Percentiles rank a stretch among this genome's conserved stretches.
Conservation (phyloP, 2,329 filamentous ascomycete species). For the Coleophoma eucalyptorum region DNA sequence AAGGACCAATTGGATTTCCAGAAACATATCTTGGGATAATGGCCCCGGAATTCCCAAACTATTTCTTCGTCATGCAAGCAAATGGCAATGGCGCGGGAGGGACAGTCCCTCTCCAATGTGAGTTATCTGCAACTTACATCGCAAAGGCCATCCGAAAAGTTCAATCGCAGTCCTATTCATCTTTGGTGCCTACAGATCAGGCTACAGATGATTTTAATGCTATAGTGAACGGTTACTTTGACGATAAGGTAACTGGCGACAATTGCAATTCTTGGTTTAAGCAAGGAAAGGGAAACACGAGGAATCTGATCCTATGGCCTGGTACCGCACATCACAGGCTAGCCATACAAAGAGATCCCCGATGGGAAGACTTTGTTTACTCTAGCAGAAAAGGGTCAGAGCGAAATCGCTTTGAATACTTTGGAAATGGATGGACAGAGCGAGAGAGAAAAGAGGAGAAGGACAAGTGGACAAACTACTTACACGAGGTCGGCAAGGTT, state of each 20-base stretch:
- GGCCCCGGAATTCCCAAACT: conserved; percentile 5
- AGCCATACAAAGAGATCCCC: conserved; percentile 46
- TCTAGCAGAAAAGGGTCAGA: not conserved
- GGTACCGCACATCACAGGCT: conserved; percentile 59
- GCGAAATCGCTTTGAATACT: conserved; percentile 37
- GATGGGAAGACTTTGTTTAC: conserved; percentile 55
- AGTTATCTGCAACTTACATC: conserved; percentile 59
- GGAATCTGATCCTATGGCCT: conserved; percentile 65
- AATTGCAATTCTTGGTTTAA: conserved; percentile 71
- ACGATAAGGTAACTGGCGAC: conserved; percentile 49
- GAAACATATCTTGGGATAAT: conserved; percentile 3
- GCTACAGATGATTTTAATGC: conserved; percentile 55
- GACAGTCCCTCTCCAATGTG: conserved; percentile 61
- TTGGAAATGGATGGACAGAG: conserved; percentile 4
- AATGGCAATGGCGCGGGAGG: conserved; percentile 54
- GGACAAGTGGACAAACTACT: not conserved
- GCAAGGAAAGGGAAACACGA: conserved; percentile 47
- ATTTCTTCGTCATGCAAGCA: conserved; percentile 47
- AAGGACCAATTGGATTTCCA: not conserved
- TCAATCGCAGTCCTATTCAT: conserved; percentile 44
- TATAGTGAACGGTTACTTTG: conserved; percentile 51
- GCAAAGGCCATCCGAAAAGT: conserved; percentile 52
- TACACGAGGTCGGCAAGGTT: conserved; percentile 1
- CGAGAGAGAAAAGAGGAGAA: not conserved
- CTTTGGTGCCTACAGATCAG: conserved; percentile 37